Evolutionary conservation across 1,284 basidiomycete genomes (phyloP), one percentile per base, ranked within the genome.

Genomic region (Neotropicomus parvogracilis): DNA sequence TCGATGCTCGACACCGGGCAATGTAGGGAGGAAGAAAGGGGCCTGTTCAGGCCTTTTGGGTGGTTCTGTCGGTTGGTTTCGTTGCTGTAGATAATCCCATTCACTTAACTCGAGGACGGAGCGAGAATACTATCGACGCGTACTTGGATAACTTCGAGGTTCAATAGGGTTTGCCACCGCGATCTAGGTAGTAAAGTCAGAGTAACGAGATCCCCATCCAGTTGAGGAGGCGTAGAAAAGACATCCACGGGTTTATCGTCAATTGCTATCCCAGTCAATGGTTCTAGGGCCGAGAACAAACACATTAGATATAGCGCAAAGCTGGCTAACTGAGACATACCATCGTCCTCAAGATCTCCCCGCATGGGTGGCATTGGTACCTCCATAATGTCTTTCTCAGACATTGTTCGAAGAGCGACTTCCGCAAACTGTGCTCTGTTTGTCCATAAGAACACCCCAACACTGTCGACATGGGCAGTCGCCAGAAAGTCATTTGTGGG

Each of bases 401-500:
- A 76, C 14, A 95, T 77, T 44, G 84, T 85, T 54, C 85, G 83
- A 63, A 97, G 81, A 2, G 92, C 78, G 9, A 97, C 79, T 48
- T 95, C 89, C 0, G 84, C 70, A 66, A 95, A 98, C 63, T 97
- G 95, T 14, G 94, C 91, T 48, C 93, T 85, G 69, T 99, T 99
- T 17, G 94, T 92, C 91, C 97, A 99, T 12, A 99, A 78, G 65
- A 89, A 95, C 5, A 99, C 80, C 6, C 95, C 97, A 37, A 97
- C 85, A 50, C 86, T 93, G 62, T 97, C 95, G 3, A 95, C 85
- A 67, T 99, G 97, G 0, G 91, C 78, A 2, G 95, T 97, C 0
- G 97, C 97, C 48, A 99, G 70, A 70, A 99, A 99, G 67, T 99
- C 97, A 50, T 89, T 88, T 0, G 92, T 89, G 0, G 97, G 97